Evolutionary conservation across 2,329 filamentous ascomycete genomes (phyloP).

Genomic region (Fusarium denticulatum): DNA sequence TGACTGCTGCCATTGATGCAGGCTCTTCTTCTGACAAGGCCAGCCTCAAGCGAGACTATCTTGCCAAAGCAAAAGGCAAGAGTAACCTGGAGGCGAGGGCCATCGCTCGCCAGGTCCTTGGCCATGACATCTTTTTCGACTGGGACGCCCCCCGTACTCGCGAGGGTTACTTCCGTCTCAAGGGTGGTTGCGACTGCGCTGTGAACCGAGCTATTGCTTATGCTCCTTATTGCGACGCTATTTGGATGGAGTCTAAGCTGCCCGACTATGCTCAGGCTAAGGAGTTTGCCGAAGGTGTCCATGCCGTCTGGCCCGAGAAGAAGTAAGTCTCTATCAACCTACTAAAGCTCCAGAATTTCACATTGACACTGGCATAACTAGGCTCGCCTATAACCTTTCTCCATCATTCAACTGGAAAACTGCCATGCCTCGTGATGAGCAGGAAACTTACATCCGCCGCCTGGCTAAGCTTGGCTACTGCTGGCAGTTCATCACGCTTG

Average conservation of each 20-base stretch:
- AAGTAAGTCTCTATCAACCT: conserved; percentile 70
- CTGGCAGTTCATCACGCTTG: conserved; percentile 99
- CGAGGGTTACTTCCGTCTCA: conserved; percentile 93
- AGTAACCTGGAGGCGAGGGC: conserved; percentile 83
- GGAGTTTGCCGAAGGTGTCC: conserved; percentile 93
- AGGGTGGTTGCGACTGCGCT: conserved; percentile 90
- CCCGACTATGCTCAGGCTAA: conserved; percentile 91
- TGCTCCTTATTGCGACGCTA: conserved; percentile 91
- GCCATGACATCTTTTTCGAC: conserved; percentile 87
- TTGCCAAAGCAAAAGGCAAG: conserved; percentile 78
- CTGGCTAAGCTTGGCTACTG: conserved; percentile 91
- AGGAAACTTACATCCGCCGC: conserved; percentile 96
- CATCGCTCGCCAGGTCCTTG: conserved; percentile 80
- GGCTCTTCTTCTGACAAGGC: conserved; percentile 75
- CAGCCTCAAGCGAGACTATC: conserved; percentile 73
- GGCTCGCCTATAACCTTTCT: conserved; percentile 96
- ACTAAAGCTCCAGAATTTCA: neutral
- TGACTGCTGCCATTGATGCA: conserved; percentile 81
- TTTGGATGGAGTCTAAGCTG: conserved; percentile 99
- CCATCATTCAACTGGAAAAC: conserved; percentile 99
- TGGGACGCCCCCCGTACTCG: conserved; percentile 94
- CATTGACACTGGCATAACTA: conserved; percentile 49
- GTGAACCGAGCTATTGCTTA: conserved; percentile 92
- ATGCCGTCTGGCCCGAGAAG: conserved; percentile 94
- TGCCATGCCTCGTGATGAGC: conserved; percentile 89